These are phyloP conservation scores for Cordyceps tenuipes DNA, from an alignment of 2,329 filamentous ascomycete species.

Conservation along the genomic window DNA sequence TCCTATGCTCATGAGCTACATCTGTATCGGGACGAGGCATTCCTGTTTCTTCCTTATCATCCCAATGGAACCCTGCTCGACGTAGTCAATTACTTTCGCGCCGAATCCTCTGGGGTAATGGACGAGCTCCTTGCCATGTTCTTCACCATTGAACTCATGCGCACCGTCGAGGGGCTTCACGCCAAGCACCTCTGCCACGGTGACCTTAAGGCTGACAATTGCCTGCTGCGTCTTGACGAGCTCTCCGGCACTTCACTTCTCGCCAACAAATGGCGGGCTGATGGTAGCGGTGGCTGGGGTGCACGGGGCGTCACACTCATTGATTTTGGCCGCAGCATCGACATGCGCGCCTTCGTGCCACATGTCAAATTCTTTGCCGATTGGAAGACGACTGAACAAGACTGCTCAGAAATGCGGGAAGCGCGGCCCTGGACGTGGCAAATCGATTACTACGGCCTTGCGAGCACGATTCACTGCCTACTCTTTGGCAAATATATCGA, in stretches of 20 bases:
- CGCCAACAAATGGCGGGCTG: slow-evolving; percentile 57
- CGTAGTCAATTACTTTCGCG: slow-evolving; percentile 77
- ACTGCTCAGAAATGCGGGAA: slow-evolving; percentile 95
- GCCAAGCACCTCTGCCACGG: slow-evolving; percentile 74
- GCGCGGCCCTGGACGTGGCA: slow-evolving; percentile 94
- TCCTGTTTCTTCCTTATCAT: slow-evolving; percentile 79
- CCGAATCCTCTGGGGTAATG: slow-evolving; percentile 65
- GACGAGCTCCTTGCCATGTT: slow-evolving; percentile 93
- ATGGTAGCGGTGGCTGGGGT: slow-evolving; percentile 71
- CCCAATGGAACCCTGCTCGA: slow-evolving; percentile 91
- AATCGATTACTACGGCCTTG: slow-evolving; percentile 90
- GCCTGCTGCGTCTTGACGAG: slow-evolving; percentile 72
- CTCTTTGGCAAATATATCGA: slow-evolving; percentile 95
- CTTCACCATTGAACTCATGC: slow-evolving; percentile 83
- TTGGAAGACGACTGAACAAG: slow-evolving; percentile 80
- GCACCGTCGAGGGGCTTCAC: slow-evolving; percentile 83
- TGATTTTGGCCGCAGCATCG: slow-evolving; percentile 90
- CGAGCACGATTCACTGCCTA: slow-evolving; percentile 77
- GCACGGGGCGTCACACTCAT: slow-evolving; percentile 77
- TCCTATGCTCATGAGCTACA: slow-evolving; percentile 85
- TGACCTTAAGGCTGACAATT: slow-evolving; percentile 93
- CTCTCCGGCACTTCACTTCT: slow-evolving; percentile 36
- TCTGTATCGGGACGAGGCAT: slow-evolving; percentile 82
- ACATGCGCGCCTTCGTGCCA: slow-evolving; percentile 75
- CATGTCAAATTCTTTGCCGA: slow-evolving; percentile 82